Evolutionary conservation across 2,329 filamentous ascomycete species (phyloP).

Genomic region (Graphilbum ipis-grandicollis): DNA sequence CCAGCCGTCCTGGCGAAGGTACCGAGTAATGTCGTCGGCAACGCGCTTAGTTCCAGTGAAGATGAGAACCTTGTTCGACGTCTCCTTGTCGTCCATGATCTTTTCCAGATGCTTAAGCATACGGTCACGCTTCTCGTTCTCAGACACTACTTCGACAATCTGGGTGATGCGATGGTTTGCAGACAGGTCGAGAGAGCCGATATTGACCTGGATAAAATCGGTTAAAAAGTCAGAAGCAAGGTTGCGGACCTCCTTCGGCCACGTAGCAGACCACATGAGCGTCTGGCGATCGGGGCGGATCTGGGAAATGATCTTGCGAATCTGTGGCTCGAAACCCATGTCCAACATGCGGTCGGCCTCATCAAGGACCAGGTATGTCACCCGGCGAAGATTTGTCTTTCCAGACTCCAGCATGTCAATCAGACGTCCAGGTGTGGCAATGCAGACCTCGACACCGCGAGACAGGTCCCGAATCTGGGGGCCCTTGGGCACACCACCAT

Average conservation of each 20-base stretch:
- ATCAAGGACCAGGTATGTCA: conserved; percentile 95
- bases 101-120: conserved; percentile 98
- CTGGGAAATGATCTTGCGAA: conserved; percentile 95
- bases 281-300: conserved; percentile 97
- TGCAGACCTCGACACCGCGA: conserved; percentile 94
- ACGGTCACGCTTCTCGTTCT: conserved; percentile 92
- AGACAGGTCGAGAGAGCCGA: conserved; percentile 86
- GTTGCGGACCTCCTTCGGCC: conserved; percentile 95
- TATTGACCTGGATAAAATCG: conserved; percentile 98
- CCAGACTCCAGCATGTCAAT: conserved; percentile 98
- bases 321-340: conserved; percentile 99
- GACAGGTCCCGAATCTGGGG: conserved; percentile 90
- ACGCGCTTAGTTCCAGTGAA: conserved; percentile 92
- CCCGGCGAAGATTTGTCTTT: conserved; percentile 93
- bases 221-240: conserved; percentile 80
- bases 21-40: conserved; percentile 92
- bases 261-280: conserved; percentile 99
- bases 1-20: conserved; percentile 96
- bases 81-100: conserved; percentile 85
- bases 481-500: conserved; percentile 96
- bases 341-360: conserved; percentile 99
- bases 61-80: conserved; percentile 92
- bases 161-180: conserved; percentile 97
- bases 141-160: conserved; percentile 87
- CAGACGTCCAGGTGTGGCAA: conserved; percentile 90